Conservation (phyloP, 2,329 filamentous ascomycete genomes). For the Aspergillus eucalypticola region DNA sequence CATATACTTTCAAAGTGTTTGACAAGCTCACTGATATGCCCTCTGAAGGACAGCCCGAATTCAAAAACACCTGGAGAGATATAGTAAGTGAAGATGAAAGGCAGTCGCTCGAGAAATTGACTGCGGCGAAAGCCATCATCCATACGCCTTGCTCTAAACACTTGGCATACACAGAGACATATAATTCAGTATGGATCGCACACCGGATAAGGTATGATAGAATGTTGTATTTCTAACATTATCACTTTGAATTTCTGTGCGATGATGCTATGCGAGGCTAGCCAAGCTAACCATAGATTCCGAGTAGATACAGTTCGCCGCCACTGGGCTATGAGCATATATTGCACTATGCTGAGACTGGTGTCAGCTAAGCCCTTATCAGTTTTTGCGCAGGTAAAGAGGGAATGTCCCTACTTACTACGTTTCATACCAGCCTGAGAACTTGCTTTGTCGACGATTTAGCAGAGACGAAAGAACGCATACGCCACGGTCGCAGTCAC, state of each 20-base stretch:
- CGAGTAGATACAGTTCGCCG: constrained; percentile 73
- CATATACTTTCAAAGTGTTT: constrained; percentile 79
- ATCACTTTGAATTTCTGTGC: not conserved
- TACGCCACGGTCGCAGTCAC: not conserved
- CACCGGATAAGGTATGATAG: constrained; percentile 75
- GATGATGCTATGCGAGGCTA: not conserved
- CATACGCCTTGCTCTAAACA: constrained; percentile 46
- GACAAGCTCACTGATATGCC: constrained; percentile 70
- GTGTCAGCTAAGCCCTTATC: constrained; percentile 23
- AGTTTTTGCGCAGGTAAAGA: constrained; percentile 79
- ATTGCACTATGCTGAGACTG: constrained; percentile 7
- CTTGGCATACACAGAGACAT: constrained; percentile 88
- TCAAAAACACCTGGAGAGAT: constrained; percentile 86
- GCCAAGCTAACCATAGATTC: constrained; percentile 25
- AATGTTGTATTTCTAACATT: not conserved
- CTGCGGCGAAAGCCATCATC: constrained; percentile 8
- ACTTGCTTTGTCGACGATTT: constrained; percentile 69
- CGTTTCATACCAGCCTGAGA: constrained; percentile 72
- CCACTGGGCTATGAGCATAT: constrained; percentile 63
- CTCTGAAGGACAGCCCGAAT: constrained; percentile 73
- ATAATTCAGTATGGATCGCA: constrained; percentile 79
- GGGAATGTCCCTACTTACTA: constrained; percentile 88
- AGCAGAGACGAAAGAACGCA: constrained; percentile 1
- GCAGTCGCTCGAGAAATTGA: not conserved
- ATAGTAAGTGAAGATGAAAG: constrained; percentile 52